Percentiles rank a stretch among this genome's conserved stretches.
Conservation (phyloP, 345 rosid genomes). For the Eucalyptus regnans region DNA sequence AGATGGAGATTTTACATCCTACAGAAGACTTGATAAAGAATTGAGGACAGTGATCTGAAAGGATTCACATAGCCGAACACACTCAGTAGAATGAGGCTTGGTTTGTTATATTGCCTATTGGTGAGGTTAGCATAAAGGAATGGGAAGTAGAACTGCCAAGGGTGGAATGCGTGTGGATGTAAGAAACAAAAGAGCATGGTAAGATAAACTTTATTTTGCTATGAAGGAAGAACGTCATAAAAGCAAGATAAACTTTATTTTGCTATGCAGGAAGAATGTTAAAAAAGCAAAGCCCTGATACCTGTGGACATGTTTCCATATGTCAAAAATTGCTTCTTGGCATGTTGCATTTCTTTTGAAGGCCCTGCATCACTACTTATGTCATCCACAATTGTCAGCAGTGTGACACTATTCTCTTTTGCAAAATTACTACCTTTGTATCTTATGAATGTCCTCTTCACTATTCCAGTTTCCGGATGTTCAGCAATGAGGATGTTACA, state of each 20-base stretch:
- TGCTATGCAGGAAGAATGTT: neutral
- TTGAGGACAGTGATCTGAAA: neutral
- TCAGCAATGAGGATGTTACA: conserved; percentile 95
- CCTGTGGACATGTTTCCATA: neutral
- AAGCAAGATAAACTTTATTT: neutral
- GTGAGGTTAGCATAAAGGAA: neutral
- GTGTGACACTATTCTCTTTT: neutral
- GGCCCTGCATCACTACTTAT: neutral
- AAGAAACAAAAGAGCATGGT: neutral
- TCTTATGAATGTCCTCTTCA: neutral
- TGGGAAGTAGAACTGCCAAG: neutral
- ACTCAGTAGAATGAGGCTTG: neutral
- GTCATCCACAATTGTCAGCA: neutral
- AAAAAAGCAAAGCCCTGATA: neutral
- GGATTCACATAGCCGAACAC: neutral
- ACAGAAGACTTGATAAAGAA: neutral
- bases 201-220: neutral
- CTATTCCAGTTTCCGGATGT: conserved; percentile 77
- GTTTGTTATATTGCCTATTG: neutral
- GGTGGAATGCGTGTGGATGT: neutral
- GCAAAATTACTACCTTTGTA: neutral
- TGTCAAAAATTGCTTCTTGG: neutral
- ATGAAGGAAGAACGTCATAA: neutral
- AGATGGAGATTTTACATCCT: neutral
- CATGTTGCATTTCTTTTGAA: neutral